phyloP scores from a whole-genome alignment of 2,329 filamentous ascomycete species.

The Paramyrothecium sp. region DNA sequence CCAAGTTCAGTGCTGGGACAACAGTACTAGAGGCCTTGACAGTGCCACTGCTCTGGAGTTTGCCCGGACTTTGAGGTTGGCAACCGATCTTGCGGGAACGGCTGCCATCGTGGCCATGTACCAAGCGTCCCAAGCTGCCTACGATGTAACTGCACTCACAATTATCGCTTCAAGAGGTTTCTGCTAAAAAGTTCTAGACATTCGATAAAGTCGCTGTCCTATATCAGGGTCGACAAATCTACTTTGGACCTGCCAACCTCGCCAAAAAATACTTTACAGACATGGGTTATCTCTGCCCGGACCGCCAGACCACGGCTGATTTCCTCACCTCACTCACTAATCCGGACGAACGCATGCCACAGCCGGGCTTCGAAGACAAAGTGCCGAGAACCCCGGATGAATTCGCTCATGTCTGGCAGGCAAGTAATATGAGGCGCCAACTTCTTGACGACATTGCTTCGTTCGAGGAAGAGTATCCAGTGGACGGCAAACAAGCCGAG shows the following conservation, averaged over 20 bases:
- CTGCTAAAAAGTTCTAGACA: too few relatives aligned
- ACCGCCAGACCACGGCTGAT: conserved; percentile 67
- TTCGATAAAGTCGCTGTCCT: conserved; percentile 60
- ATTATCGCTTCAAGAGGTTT: too few relatives aligned
- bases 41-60: conserved; percentile 10
- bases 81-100: neutral
- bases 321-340: conserved; percentile 72
- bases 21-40: conserved; percentile 21
- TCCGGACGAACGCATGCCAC: conserved; percentile 53
- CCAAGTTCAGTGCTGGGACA: conserved; percentile 19
- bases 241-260: conserved; percentile 57
- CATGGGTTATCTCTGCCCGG: conserved; percentile 65
- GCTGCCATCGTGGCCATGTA: conserved; percentile 1
- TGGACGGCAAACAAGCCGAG: conserved; percentile 36
- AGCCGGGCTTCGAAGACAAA: conserved; percentile 53
- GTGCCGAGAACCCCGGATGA: conserved; percentile 61
- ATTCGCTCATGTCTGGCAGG: conserved; percentile 58
- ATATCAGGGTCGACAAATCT: conserved; percentile 62
- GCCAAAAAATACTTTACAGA: conserved; percentile 66
- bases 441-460: conserved; percentile 54
- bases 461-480: conserved; percentile 51
- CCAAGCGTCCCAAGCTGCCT: conserved; percentile 3
- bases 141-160: conserved; percentile 2
- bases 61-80: neutral
- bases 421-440: conserved; percentile 47